Conservation (phyloP, 2,329 filamentous ascomycete species). For the Exserohilum rostratum region DNA sequence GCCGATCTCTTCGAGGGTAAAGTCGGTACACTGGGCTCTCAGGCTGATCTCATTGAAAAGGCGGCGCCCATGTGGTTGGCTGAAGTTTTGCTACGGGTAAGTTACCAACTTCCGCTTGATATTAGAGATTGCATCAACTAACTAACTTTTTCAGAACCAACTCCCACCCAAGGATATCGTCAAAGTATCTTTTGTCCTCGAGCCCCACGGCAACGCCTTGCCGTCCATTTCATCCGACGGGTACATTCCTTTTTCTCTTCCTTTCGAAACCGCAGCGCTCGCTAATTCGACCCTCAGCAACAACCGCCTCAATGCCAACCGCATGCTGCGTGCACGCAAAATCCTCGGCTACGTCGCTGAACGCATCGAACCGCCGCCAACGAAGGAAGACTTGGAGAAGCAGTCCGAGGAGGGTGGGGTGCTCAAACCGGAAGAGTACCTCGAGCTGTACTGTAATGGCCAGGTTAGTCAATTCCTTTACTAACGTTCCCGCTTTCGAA, state of each 20-base stretch:
- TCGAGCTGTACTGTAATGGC: conserved; percentile 93
- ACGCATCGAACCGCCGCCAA: conserved; percentile 75
- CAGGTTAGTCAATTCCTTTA: conserved; percentile 64
- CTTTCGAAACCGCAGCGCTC: conserved; percentile 29
- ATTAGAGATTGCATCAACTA: neutral
- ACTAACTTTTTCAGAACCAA: conserved; percentile 65
- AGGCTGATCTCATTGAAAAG: conserved; percentile 84
- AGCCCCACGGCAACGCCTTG: conserved; percentile 77
- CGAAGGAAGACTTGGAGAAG: conserved; percentile 62
- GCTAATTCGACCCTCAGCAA: conserved; percentile 60
- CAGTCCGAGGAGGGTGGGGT: conserved; percentile 11
- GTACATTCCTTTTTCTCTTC: conserved; percentile 50
- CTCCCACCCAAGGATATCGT: conserved; percentile 87
- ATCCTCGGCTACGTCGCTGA: conserved; percentile 92
- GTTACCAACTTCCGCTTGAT: conserved; percentile 13
- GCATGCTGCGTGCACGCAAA: conserved; percentile 95
- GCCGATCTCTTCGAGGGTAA: conserved; percentile 92
- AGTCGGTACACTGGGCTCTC: conserved; percentile 75
- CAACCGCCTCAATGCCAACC: conserved; percentile 91
- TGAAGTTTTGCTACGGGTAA: conserved; percentile 76
- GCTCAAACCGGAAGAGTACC: conserved; percentile 85
- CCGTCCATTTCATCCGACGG: conserved; percentile 78
- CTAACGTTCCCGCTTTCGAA: neutral
- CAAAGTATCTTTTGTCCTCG: conserved; percentile 92
- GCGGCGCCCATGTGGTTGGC: conserved; percentile 90